Conservation (phyloP, 139 green algal genomes). For the Dunaliella primolecta region DNA sequence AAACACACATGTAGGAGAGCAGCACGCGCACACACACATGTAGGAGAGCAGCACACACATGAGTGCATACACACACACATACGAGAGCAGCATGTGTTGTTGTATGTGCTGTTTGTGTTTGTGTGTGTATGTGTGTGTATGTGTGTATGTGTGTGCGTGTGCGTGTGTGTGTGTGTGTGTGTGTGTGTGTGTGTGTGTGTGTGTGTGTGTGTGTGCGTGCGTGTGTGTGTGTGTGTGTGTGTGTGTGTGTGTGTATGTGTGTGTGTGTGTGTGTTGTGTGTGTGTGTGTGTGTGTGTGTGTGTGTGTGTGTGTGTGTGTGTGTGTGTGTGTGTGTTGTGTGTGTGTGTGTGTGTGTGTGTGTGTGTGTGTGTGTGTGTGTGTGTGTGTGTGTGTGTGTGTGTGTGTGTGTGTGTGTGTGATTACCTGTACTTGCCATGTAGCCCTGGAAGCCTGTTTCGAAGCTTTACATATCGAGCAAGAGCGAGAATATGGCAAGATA, state of each 20-base stretch:
- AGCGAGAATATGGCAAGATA: not conserved
- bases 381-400: slow-evolving; percentile 13
- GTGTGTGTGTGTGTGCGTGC: not conserved
- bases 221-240: not conserved
- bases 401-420: not conserved
- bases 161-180: no score
- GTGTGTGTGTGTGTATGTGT: not conserved
- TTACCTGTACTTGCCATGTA: not conserved
- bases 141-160: no score
- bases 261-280: not conserved
- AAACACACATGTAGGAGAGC: no score
- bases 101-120: no score
- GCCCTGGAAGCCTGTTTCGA: no score
- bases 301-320: slow-evolving; percentile 14
- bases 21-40: no score
- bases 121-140: no score
- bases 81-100: no score
- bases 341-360: not conserved
- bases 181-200: no score
- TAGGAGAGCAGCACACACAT: no score
- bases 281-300: not conserved
- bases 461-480: no score
- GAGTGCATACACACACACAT: no score
- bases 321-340: not conserved
- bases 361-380: not conserved